These are phyloP conservation scores for Elasticomyces elasticus DNA, from an alignment of 495 filamentous ascomycete genomes.

Conservation along the genomic window DNA sequence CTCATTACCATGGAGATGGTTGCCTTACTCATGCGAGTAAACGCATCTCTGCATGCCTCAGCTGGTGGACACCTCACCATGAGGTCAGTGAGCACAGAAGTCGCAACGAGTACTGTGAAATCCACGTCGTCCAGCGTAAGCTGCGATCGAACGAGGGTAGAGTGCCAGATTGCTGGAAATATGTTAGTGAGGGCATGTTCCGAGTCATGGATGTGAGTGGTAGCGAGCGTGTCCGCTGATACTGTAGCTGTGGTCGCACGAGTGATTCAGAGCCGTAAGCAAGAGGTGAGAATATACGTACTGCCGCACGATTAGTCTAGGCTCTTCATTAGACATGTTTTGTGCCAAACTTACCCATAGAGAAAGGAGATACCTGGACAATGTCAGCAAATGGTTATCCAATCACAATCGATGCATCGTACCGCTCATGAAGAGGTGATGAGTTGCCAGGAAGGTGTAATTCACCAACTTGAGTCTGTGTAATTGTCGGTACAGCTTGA, in stretches of 20 bases:
- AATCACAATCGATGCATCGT: constrained; percentile 19
- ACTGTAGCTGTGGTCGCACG: too few species aligned
- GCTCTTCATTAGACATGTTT: too few species aligned
- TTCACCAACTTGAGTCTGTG: constrained; percentile 84
- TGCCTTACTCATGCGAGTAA: constrained; percentile 89
- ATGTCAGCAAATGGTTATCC: constrained; percentile 1
- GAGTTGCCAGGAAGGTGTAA: constrained; percentile 92
- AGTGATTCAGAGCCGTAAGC: too few species aligned
- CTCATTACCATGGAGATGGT: constrained; percentile 85
- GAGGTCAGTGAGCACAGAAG: constrained; percentile 69
- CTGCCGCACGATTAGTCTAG: too few species aligned
- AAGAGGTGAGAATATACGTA: too few species aligned
- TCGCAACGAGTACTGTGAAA: constrained; percentile 89
- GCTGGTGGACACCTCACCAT: constrained; percentile 72
- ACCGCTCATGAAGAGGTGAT: constrained; percentile 95
- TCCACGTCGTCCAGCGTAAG: constrained; percentile 81
- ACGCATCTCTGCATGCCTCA: constrained; percentile 82
- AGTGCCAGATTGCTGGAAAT: constrained; percentile 99
- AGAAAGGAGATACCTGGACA: constrained; percentile 75
- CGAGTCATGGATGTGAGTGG: too few species aligned
- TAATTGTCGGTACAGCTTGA: constrained; percentile 81
- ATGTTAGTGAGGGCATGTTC: too few species aligned
- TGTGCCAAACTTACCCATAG: too few species aligned
- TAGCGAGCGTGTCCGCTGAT: too few species aligned
- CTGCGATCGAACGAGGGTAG: constrained; percentile 51